Conservation (phyloP, 306 rosid species). For the Lathyrus aphaca region DNA sequence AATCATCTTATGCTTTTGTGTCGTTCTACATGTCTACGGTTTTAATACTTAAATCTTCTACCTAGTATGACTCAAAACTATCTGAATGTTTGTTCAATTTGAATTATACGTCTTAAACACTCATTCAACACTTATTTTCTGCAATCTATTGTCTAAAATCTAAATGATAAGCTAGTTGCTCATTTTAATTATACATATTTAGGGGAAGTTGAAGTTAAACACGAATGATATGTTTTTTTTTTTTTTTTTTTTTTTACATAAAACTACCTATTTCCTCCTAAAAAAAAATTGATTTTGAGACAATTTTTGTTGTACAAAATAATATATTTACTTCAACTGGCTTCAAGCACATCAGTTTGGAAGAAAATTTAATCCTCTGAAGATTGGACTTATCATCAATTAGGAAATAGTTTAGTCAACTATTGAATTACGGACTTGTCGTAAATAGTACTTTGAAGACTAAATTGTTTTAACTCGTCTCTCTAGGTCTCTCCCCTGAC, state of each 20-base stretch:
- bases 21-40: constrained; percentile 12
- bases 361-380: too few species aligned
- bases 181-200: constrained; percentile 2
- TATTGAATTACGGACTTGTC: too few species aligned
- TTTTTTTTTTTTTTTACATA: neutral
- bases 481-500: constrained; percentile 14
- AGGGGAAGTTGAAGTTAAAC: constrained; percentile 11
- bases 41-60: neutral
- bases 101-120: constrained; percentile 8
- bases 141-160: constrained; percentile 18
- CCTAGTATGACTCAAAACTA: neutral
- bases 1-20: constrained; percentile 22
- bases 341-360: too few species aligned
- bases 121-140: constrained; percentile 1
- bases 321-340: too few species aligned
- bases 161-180: constrained; percentile 3
- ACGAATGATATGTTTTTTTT: neutral
- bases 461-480: neutral
- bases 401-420: too few species aligned
- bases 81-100: constrained; percentile 18
- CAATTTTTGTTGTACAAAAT: neutral
- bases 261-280: constrained; percentile 2
- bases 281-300: neutral
- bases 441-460: neutral
- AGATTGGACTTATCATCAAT: too few species aligned